A percentile compares a stretch with the other conserved stretches of the same genome.
Conservation (phyloP, 2,329 filamentous ascomycete genomes). For the Fusarium succisae region DNA sequence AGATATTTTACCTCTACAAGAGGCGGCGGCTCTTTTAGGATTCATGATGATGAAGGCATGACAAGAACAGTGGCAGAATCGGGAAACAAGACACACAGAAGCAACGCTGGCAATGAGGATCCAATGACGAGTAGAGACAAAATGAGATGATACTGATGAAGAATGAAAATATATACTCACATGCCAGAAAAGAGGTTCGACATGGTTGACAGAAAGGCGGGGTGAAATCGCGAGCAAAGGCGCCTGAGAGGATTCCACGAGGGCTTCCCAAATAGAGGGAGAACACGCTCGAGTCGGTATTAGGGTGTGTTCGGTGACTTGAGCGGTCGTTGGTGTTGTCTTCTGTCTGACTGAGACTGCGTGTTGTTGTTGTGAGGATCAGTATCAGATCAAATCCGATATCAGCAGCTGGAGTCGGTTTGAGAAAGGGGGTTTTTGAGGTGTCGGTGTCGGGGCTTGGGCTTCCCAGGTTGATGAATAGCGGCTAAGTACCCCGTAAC, state of each 20-base stretch:
- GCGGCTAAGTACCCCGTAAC: conserved; percentile 41
- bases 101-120: not conserved
- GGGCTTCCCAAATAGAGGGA: conserved; percentile 12
- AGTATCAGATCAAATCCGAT: conserved; percentile 27
- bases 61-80: not conserved
- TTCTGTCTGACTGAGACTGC: not conserved
- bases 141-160: not conserved
- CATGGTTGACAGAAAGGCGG: conserved; percentile 53
- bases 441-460: conserved; percentile 38
- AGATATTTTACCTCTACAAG: not conserved
- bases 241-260: conserved; percentile 29
- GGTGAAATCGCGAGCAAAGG: conserved; percentile 40
- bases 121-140: not conserved
- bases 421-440: conserved; percentile 43
- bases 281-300: not conserved
- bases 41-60: not conserved
- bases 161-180: conserved; percentile 55
- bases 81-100: not conserved
- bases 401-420: conserved; percentile 34
- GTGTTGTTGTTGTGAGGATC: conserved; percentile 32
- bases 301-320: not conserved
- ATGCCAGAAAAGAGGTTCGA: conserved; percentile 71
- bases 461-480: conserved; percentile 17
- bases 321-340: not conserved
- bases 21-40: not conserved